Evolutionary conservation across 176 grass and related monocot genomes (phyloP), one percentile per base, ranked within the genome.

Genomic region (Dendrocalamus sinicus): DNA sequence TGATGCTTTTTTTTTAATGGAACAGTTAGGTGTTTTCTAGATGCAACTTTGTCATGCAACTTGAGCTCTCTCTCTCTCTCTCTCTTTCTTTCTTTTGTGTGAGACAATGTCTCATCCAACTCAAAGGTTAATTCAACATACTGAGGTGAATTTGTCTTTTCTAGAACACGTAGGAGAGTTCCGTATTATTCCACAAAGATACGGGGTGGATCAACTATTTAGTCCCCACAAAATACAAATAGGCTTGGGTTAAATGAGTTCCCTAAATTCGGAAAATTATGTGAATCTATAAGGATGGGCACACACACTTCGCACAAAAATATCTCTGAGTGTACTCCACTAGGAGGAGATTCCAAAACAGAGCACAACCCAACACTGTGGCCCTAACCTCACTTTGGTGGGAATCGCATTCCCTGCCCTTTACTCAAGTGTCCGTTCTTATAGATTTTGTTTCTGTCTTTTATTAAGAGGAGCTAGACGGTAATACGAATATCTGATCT

Each of bases 261-360:
- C 41, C 41, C 7, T 43, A 43, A 43, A 43, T 43, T 44, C 1
- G 8, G 43, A 44, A 44, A 44, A 44, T 44, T 44, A 44, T 7
- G 5, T 15, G 61, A 64, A 64, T 32, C 26, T 30, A 30, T 24
- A 15, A 7, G 22, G 58, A 3, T 22, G 58, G 11, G 22, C 8
- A 60, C 20, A 23, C 57, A 59, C 57, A 64, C 23, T 14, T 13
- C 0, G 14, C 23, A 30, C 4, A 46, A 37, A 67, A 67, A 80
- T 48, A 30, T 22, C 26, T 52, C 13, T 19, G 2, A 30, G 8
- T 43, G 67, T 9, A 30, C 10, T 13, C 6, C 6, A 78, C 51
- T 28, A 43, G 43, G 63, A 53, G 65, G 54, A 70, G 28, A 70
- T 81, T 86, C 63, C 52, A 88, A 88, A 23, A 72, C 43, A 52